Base-by-base conservation (phyloP, 2,329 filamentous ascomycete species). In the Curvularia eragrostidis region DNA sequence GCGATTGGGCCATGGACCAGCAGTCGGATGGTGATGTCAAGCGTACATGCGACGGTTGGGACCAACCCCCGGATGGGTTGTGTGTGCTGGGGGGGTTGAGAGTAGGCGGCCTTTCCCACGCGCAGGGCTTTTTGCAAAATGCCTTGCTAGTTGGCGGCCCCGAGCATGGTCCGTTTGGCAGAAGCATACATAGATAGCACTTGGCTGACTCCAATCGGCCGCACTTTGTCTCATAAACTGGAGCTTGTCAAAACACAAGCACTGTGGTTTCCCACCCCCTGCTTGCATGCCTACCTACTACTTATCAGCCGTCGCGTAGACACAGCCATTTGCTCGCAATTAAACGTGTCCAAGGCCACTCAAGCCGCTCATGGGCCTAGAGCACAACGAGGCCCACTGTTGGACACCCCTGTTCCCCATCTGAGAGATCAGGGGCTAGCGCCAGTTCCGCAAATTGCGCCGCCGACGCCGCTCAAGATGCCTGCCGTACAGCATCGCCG, bases 371-470 rank as follows among this genome's bases (percentile, higher is more conserved):
- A 64, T 50, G 48, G 61, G 61, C 55, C 54, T 53, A 58, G 62
- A 58, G 56, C 54, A 61, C 52, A 38, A 18, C 52, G 19, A 51
- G 65, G 60, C 59, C 57, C 61, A 61, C 65, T 52, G 56, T 64
- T 64, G 48, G 15, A 50, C 47, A 55, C 54, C 56, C 56, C 56
- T 58, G 56, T 55, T 53, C 32, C 39, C 56, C 47, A 49, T 52
- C 42, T 38, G 47, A 39, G 52, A 39, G 44, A 58, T 58, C 55
- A 58, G 56, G 56, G 56, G 56, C 47, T 58, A 58, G 56, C 56
- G 56, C 30, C 32, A 55, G 36, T 21, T 66, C 70, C 70, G 55
- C 70, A 73, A 69, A 75, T 73, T 74, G 64, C 69, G 52, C 57
- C 52, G 59, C 43, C 55, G 34, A 55, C 52, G 50, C 52, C 52